phyloP scores from a whole-genome alignment of 2,329 filamentous ascomycete genomes.

The Teratosphaeria epicoccoides region DNA sequence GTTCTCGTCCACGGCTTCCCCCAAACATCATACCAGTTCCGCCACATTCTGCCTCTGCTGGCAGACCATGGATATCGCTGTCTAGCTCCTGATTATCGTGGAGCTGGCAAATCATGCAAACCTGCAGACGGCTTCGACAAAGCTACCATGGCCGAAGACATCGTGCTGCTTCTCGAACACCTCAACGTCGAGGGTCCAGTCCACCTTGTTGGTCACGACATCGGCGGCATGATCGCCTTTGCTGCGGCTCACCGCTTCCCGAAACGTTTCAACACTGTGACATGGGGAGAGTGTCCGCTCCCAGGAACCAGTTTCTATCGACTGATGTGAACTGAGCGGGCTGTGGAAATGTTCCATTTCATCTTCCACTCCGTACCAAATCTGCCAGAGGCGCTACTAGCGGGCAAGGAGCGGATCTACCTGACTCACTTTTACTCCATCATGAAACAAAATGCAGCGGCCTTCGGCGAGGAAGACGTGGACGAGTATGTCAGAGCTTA shows the following conservation, averaged over 20 bases:
- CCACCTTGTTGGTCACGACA: constrained; percentile 39
- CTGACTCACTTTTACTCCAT: constrained; percentile 34
- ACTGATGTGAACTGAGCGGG: constrained; percentile 20
- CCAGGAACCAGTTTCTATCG: constrained; percentile 24
- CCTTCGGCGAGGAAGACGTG: constrained; percentile 27
- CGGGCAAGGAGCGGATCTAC: constrained; percentile 30
- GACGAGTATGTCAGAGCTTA: constrained; percentile 29
- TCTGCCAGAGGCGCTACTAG: constrained; percentile 29
- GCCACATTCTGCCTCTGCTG: constrained; percentile 29
- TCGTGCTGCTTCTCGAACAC: constrained; percentile 23
- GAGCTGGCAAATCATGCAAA: constrained; percentile 22
- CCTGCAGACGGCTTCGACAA: constrained; percentile 31
- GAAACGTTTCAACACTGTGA: constrained; percentile 25
- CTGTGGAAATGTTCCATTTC: constrained; percentile 32
- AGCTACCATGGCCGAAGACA: constrained; percentile 30
- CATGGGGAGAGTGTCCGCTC: constrained; percentile 35
- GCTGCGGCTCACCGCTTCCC: constrained; percentile 31
- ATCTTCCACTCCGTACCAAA: constrained; percentile 10
- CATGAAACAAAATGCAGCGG: constrained; percentile 26
- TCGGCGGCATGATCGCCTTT: constrained; percentile 38
- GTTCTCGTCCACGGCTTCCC: constrained; percentile 40
- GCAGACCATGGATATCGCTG: constrained; percentile 29
- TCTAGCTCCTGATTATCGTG: constrained; percentile 34
- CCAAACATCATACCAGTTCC: constrained; percentile 37
- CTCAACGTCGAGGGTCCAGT: constrained; percentile 26